Conservation (phyloP, 306 rosid genomes). For the Sesbania bispinosa region DNA sequence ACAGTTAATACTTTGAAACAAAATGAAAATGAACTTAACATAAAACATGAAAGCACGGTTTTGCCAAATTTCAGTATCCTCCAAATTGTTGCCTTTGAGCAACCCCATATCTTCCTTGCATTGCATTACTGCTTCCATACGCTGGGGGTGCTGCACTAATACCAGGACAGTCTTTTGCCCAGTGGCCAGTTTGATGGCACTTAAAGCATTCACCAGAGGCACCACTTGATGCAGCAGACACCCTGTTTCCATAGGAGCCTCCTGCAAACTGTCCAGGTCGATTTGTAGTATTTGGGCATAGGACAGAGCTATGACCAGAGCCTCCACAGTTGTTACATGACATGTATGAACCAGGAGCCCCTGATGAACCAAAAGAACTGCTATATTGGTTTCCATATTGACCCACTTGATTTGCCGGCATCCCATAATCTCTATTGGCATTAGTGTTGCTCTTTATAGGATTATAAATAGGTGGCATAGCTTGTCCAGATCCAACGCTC, state of each 20-base stretch:
- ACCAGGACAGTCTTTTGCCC: conserved; percentile 83
- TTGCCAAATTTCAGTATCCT: conserved; percentile 39
- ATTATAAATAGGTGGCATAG: conserved; percentile 31
- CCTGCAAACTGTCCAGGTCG: conserved; percentile 41
- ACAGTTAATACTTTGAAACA: not conserved
- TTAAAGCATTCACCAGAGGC: conserved; percentile 65
- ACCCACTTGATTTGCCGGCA: conserved; percentile 43
- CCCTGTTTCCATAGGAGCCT: conserved; percentile 41
- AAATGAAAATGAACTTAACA: not conserved
- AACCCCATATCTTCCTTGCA: conserved; percentile 52
- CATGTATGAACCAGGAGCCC: conserved; percentile 26
- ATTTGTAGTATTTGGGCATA: conserved; percentile 56
- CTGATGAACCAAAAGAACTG: conserved; percentile 34
- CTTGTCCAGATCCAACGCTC: conserved; percentile 38
- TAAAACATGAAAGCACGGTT: not conserved
- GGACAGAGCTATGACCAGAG: conserved; percentile 62
- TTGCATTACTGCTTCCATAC: conserved; percentile 49
- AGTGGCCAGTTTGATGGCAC: conserved; percentile 80
- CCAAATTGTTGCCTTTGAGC: conserved; percentile 40
- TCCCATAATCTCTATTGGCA: conserved; percentile 49
- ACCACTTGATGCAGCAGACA: conserved; percentile 37
- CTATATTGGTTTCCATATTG: conserved; percentile 52
- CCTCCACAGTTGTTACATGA: conserved; percentile 71
- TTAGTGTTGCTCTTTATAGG: conserved; percentile 18
- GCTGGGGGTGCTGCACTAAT: conserved; percentile 39